These are phyloP conservation scores for Carex myosuroides DNA, from an alignment of 176 grass and related monocot species.

Conservation along the genomic window DNA sequence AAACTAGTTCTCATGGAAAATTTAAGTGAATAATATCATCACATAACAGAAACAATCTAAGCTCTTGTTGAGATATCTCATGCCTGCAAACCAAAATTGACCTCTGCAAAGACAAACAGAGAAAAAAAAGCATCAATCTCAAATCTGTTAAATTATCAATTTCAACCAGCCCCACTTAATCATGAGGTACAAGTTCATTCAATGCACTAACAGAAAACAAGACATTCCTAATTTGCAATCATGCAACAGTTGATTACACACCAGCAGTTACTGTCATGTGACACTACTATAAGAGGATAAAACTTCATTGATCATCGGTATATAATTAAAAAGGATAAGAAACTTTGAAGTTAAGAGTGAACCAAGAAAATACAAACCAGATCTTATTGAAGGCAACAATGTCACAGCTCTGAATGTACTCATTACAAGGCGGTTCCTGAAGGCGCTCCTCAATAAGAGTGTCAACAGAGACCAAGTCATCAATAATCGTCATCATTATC, in stretches of 20 bases:
- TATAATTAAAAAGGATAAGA: not conserved
- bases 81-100: not conserved
- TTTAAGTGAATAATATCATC: not conserved
- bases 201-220: not conserved
- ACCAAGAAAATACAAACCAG: conserved; percentile 15
- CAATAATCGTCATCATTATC: conserved; percentile 97
- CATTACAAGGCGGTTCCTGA: conserved; percentile 42
- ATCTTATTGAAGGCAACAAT: conserved; percentile 98
- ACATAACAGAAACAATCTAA: not conserved
- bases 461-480: conserved; percentile 91
- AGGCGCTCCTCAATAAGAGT: conserved; percentile 55
- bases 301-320: not conserved
- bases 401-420: conserved; percentile 95
- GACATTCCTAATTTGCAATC: not conserved
- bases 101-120: conserved; percentile 8
- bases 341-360: not conserved
- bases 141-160: not conserved
- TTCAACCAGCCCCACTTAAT: not conserved
- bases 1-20: not conserved
- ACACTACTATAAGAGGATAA: not conserved
- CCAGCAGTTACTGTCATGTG: not conserved
- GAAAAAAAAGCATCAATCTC: not conserved
- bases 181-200: not conserved
- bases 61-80: not conserved
- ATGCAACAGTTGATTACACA: no score